phyloP scores from a whole-genome alignment of 345 rosid genomes.

The Gossypium arboreum region DNA sequence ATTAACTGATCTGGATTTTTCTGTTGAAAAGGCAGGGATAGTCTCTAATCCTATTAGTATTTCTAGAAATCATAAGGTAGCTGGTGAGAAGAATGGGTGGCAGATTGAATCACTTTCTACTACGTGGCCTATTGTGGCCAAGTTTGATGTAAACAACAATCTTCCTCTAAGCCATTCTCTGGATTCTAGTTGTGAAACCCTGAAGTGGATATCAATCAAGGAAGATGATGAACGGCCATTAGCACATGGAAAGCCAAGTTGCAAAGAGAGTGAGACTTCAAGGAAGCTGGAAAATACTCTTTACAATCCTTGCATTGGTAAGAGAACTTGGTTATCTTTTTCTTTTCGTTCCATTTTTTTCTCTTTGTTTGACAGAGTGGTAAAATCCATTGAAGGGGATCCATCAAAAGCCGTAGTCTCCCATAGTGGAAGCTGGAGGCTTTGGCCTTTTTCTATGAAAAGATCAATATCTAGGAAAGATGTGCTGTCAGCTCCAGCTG shows the following conservation, averaged over 20 bases:
- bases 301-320: constrained; percentile 57
- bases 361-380: constrained; percentile 26
- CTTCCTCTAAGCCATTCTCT: constrained; percentile 60
- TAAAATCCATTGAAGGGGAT: constrained; percentile 37
- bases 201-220: constrained; percentile 34
- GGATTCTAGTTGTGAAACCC: constrained; percentile 37
- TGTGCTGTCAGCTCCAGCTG: constrained; percentile 25
- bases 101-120: constrained; percentile 65
- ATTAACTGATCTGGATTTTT: constrained; percentile 26
- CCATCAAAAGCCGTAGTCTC: constrained; percentile 37
- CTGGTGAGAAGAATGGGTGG: constrained; percentile 33
- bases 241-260: constrained; percentile 19
- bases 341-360: too few species aligned
- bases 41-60: constrained; percentile 48
- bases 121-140: constrained; percentile 32
- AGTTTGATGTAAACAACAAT: constrained; percentile 26
- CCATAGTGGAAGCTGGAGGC: constrained; percentile 65
- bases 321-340: constrained; percentile 24
- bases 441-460: constrained; percentile 79
- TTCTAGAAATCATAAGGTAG: constrained; percentile 26
- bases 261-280: constrained; percentile 31
- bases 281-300: constrained; percentile 32
- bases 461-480: constrained; percentile 39
- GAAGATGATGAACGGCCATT: constrained; percentile 29
- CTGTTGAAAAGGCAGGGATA: constrained; percentile 24